These are phyloP conservation scores for Wallacemonas sp. DNA, from an alignment of 208 protist genomes.

Conservation along the genomic window DNA sequence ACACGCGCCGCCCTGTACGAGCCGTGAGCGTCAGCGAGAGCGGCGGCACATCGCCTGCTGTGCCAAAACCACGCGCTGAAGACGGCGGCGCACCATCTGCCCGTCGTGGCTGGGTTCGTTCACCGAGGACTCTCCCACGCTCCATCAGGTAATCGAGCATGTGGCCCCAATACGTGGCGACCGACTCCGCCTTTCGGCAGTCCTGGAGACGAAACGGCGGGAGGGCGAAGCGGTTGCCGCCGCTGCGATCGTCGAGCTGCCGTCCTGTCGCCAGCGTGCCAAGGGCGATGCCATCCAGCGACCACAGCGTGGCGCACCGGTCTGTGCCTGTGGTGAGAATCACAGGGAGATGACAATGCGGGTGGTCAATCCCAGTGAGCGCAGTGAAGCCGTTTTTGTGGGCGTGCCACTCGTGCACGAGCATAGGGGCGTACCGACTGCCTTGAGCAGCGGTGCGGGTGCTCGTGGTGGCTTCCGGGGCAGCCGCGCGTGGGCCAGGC, in stretches of 20 bases:
- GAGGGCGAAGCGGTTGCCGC: conserved; percentile 37
- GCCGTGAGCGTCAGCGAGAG: conserved; percentile 11
- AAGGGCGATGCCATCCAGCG: conserved; percentile 36
- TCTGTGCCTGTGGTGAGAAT: conserved; percentile 37
- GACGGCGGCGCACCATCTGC: neutral
- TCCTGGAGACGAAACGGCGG: conserved; percentile 23
- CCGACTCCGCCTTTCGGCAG: neutral
- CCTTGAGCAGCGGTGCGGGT: neutral
- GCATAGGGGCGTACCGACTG: conserved; percentile 17
- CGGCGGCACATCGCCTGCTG: neutral
- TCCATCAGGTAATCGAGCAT: conserved; percentile 26
- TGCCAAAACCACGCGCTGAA: neutral
- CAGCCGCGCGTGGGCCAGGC: neutral
- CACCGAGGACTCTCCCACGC: neutral
- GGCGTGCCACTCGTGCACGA: conserved; percentile 36
- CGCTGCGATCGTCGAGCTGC: conserved; percentile 31
- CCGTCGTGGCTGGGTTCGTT: neutral
- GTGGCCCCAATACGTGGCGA: conserved; percentile 20
- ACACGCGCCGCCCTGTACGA: neutral
- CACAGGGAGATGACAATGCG: conserved; percentile 23
- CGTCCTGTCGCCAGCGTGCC: conserved; percentile 49
- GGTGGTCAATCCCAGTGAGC: conserved; percentile 26
- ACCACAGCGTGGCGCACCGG: conserved; percentile 36
- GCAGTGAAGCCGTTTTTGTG: conserved; percentile 30
- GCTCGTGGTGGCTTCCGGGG: neutral